Base-by-base conservation (phyloP, 1,139 yeast species). In the Kluyveromyces marxianus region DNA sequence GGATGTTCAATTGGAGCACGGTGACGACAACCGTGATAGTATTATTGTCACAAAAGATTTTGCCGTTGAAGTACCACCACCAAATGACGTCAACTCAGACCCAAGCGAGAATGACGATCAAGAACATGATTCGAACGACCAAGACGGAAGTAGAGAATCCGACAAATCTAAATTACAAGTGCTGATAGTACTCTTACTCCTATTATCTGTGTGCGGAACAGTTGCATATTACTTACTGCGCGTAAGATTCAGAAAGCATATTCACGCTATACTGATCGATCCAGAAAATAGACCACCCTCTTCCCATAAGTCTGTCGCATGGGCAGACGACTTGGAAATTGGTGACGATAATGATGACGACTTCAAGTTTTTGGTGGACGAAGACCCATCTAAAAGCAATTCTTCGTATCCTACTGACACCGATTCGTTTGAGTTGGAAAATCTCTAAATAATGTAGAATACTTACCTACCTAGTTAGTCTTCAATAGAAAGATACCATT, bases 241-340 rank as follows among this genome's bases (percentile, higher is more conserved):
- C 31, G 48, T 45, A 27, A 46, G 40, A 26, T 47, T 47, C 46
- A 51, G 49, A 27, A 50, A 44, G 30, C 55, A 54, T 40, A 48
- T 53, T 7, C 57, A 53, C 36, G 62, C 68, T 2, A 63, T 63
- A 6, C 45, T 65, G 32, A 58, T 58, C 37, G 56, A 54, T 28
- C 56, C 52, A 38, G 54, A 51, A 10, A 47, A 44, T 33, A 52
- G 51, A 29, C 51, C 49, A 38, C 52, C 49, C 14, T 35, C 50
- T 37, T 44, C 49, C 2, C 59, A 58, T 45, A 65, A 65, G 48
- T 54, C 61, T 7, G 69, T 62, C 3, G 58, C 68, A 2, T 62
- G 69, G 68, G 67, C 66, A 2, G 66, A 63, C 46, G 64, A 60
- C 44, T 35, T 56, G 26, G 62, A 55, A 42, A 49, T 14, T 14